Conservation (phyloP, 257 asterid genomes). For the Perilla frutescens region DNA sequence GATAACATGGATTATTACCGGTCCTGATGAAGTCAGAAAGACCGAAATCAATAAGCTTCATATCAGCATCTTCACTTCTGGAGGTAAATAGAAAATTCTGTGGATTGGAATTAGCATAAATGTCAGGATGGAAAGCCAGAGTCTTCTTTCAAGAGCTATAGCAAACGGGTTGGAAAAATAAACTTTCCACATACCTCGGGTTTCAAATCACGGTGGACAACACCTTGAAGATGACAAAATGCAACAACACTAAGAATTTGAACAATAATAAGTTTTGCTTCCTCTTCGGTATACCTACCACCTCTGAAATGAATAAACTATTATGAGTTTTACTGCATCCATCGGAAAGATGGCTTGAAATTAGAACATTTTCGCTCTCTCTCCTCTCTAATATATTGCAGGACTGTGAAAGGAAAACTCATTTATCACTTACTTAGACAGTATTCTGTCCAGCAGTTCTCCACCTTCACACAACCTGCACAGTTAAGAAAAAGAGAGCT, state of each 20-base stretch:
- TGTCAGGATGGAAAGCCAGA: constrained; percentile 27
- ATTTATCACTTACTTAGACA: constrained; percentile 67
- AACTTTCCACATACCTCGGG: constrained; percentile 73
- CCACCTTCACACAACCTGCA: constrained; percentile 99
- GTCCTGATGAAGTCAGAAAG: constrained; percentile 95
- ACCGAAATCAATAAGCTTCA: constrained; percentile 97
- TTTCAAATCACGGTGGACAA: constrained; percentile 96
- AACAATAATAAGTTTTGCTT: constrained; percentile 84
- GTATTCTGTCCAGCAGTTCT: constrained; percentile 85
- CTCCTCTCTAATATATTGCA: constrained; percentile 15
- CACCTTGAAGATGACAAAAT: constrained; percentile 98
- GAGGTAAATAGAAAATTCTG: constrained; percentile 92
- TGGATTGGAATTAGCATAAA: constrained; percentile 34
- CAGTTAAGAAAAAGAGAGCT: constrained; percentile 34
- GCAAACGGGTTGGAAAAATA: constrained; percentile 14
- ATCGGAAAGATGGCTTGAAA: constrained; percentile 30
- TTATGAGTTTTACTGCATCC: constrained; percentile 39
- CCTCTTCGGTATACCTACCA: constrained; percentile 92
- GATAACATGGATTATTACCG: constrained; percentile 45
- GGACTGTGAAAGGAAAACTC: constrained; percentile 16
- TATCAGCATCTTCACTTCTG: constrained; percentile 85
- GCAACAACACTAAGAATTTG: constrained; percentile 93
- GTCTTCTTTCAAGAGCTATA: constrained; percentile 23
- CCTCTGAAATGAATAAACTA: constrained; percentile 66
- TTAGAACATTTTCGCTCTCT: constrained; percentile 20